Conservation (phyloP, 1,139 yeast species). For the Saccharomyces hybrid region DNA sequence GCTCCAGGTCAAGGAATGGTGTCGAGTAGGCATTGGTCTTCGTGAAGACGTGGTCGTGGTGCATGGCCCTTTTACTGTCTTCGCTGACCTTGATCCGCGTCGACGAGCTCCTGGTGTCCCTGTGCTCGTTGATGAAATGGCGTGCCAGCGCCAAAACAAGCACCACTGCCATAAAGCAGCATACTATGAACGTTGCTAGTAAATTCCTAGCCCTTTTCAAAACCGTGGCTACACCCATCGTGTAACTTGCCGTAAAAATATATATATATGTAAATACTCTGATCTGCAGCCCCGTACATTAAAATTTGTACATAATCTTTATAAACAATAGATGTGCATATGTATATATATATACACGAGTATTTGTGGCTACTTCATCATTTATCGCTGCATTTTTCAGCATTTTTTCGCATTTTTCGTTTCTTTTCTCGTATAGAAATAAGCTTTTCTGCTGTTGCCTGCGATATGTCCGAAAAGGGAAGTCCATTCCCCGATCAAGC, state of each 20-base stretch:
- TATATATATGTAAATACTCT: no score
- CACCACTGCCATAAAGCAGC: constrained; percentile 14
- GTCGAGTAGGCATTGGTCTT: neutral
- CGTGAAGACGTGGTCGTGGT: neutral
- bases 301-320: neutral
- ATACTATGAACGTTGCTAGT: constrained; percentile 6
- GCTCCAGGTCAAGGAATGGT: neutral
- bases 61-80: neutral
- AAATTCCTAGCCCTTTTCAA: constrained; percentile 1
- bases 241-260: neutral
- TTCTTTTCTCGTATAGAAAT: neutral
- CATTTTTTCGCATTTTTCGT: neutral
- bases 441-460: neutral
- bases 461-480: neutral
- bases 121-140: constrained; percentile 12
- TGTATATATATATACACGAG: neutral
- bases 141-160: constrained; percentile 17
- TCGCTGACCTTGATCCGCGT: neutral
- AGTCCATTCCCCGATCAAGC: neutral
- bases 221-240: neutral
- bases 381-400: neutral
- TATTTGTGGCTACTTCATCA: neutral
- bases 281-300: neutral
- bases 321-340: neutral
- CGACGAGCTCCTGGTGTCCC: constrained; percentile 3